These are phyloP conservation scores for Onygena corvina DNA, from an alignment of 2,329 filamentous ascomycete genomes.

Conservation along the genomic window DNA sequence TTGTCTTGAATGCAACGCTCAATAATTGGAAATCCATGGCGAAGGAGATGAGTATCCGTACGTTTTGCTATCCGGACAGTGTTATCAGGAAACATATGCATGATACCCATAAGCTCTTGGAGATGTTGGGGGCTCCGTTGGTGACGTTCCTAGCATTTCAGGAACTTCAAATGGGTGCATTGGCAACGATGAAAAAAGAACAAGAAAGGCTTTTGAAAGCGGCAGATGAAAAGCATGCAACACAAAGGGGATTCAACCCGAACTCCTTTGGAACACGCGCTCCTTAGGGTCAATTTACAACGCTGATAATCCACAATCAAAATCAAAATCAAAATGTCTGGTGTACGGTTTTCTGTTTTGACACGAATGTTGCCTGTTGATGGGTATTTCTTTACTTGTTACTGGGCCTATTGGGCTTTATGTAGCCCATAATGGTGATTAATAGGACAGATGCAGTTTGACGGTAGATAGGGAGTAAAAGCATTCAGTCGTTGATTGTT, in stretches of 20 bases:
- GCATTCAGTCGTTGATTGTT: not conserved
- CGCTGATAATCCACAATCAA: not conserved
- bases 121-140: constrained; percentile 37
- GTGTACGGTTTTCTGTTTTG: not conserved
- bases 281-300: not conserved
- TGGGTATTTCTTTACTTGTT: not conserved
- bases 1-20: constrained; percentile 36
- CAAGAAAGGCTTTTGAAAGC: constrained; percentile 17
- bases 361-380: not conserved
- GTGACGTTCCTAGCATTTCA: constrained; percentile 31
- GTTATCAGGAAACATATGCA: constrained; percentile 40
- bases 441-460: not conserved
- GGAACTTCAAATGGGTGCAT: constrained; percentile 26
- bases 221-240: constrained; percentile 9
- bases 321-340: no score
- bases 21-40: constrained; percentile 39
- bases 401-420: not conserved
- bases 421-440: not conserved
- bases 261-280: not conserved
- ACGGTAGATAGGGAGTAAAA: no score
- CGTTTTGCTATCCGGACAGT: constrained; percentile 40
- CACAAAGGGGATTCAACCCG: not conserved
- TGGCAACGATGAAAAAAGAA: constrained; percentile 26
- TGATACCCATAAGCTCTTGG: constrained; percentile 39
- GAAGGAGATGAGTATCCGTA: constrained; percentile 39